Evolutionary conservation across 352 stramenopile species (phyloP).

Genomic region (Globisporangium cystogenes): DNA sequence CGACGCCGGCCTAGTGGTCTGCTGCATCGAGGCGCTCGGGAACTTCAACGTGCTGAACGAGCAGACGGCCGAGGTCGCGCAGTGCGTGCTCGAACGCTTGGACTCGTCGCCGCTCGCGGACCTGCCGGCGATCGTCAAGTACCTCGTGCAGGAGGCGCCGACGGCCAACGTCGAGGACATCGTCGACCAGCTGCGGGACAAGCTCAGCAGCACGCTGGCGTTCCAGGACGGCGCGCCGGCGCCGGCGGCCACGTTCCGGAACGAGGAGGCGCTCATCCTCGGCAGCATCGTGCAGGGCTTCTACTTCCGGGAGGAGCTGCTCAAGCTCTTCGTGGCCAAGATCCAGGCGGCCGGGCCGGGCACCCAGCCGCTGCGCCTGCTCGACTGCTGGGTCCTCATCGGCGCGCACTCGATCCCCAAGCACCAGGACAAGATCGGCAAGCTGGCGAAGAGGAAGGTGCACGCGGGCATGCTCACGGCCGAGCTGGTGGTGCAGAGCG

Average conservation of each 20-base stretch:
- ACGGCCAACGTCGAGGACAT: conserved; percentile 28
- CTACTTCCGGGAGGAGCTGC: conserved; percentile 41
- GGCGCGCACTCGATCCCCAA: conserved; percentile 33
- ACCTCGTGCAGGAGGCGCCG: conserved; percentile 48
- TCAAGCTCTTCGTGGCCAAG: conserved; percentile 32
- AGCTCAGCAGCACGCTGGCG: conserved; percentile 36
- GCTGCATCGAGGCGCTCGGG: conserved; percentile 51
- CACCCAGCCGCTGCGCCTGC: conserved; percentile 18
- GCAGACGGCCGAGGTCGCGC: conserved; percentile 27
- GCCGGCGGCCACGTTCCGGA: conserved; percentile 3
- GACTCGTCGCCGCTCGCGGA: conserved; percentile 41
- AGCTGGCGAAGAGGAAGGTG: conserved; percentile 39
- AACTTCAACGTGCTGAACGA: conserved; percentile 56
- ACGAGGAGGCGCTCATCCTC: conserved; percentile 46
- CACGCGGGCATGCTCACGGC: conserved; percentile 15
- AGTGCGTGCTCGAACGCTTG: conserved; percentile 41
- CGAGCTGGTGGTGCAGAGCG: conserved; percentile 21
- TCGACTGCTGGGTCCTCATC: conserved; percentile 50
- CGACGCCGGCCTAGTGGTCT: conserved; percentile 41
- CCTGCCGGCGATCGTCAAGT: conserved; percentile 55
- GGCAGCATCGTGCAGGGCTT: conserved; percentile 45
- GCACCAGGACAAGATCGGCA: conserved; percentile 31
- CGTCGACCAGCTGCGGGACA: conserved; percentile 33
- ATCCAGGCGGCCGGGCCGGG: conserved; percentile 12
- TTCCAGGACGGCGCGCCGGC: conserved; percentile 11